Evolutionary conservation across 331 rosid species (phyloP).

Genomic region (Rhamnella rubrinervis): DNA sequence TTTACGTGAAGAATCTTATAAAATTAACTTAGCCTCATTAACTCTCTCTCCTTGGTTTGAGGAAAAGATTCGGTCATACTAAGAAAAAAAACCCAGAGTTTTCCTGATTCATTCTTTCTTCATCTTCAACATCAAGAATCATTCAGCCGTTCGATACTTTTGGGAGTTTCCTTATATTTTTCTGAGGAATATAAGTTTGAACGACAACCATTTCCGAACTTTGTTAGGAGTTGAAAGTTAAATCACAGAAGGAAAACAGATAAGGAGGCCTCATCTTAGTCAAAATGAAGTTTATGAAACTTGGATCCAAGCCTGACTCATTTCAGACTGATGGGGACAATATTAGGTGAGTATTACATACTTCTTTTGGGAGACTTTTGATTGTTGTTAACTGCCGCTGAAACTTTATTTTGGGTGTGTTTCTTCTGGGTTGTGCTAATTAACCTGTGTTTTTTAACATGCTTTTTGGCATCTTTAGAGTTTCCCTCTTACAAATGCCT

Average conservation of each 20-base stretch:
- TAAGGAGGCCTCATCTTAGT: conserved; percentile 28
- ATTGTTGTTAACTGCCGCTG: background rate
- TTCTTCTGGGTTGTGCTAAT: background rate
- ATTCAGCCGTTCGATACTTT: conserved; percentile 24
- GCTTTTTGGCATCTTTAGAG: background rate
- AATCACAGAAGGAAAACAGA: conserved; percentile 22
- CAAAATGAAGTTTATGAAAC: conserved; percentile 99
- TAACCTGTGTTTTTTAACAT: background rate
- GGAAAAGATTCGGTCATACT: conserved; percentile 61
- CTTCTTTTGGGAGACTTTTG: conserved; percentile 11
- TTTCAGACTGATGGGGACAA: conserved; percentile 82
- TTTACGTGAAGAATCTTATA: conserved; percentile 34
- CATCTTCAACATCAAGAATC: conserved; percentile 18
- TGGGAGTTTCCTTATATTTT: background rate
- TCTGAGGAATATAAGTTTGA: conserved; percentile 11
- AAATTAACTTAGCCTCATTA: conserved; percentile 18
- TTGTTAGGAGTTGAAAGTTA: conserved; percentile 22
- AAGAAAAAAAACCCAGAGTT: conserved; percentile 32
- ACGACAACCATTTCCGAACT: conserved; percentile 17
- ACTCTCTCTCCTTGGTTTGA: conserved; percentile 44
- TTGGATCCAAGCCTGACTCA: conserved; percentile 94
- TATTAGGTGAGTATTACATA: conserved; percentile 54
- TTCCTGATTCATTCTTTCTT: conserved; percentile 30
- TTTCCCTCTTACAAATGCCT: background rate
- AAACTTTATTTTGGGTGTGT: background rate